Base-by-base conservation (phyloP, 2,329 filamentous ascomycete genomes). In the Amylocarpus encephaloides region DNA sequence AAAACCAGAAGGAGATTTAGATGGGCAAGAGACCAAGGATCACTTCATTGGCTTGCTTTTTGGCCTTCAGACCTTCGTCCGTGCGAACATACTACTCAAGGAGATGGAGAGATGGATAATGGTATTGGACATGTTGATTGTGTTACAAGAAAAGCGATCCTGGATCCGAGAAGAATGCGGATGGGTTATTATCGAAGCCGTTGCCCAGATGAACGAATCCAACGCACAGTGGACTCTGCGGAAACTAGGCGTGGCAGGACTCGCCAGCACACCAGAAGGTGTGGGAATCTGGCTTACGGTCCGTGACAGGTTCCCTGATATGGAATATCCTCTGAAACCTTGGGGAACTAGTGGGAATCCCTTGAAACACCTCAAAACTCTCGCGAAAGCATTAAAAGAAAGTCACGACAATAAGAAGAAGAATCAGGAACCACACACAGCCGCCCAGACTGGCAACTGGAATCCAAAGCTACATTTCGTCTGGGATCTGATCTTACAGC, bases 131-230 rank as follows among this genome's bases (percentile, higher is more conserved):
- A 71, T 87, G 47, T 71, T 96, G 30, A 77, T 90, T 60, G 79
- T 83, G 54, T 76, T 96, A 53, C 82, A 86, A 36, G 79, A 81
- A 60, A 87, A 87, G 69, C 94, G 95, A 68, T 80, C 87, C 30
- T 96, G 91, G 92, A 75, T 97, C 58, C 80, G 88, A 53, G 84
- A 92, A 62, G 88, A 95, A 66, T 95, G 89, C 62, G 89, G 87
- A 30, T 88, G 84, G 76, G 80, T 93, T 43, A 74, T 96, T 22
- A 84, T 86, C 40, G 82, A 89, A 63, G 82, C 85, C 12, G 67
- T 93, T 34, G 75, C 77, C 30, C 81, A 83, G 61, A 80, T 80
- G 72, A 70, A 72, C 34, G 68, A 77, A 59, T 49, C 15, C 2
- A 77, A 80, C 49, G 79, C 80, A 1, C 76, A 83, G 61, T 69